Base-by-base conservation (phyloP, 805 yeast species). In the Helenozyma baotianmanensis region DNA sequence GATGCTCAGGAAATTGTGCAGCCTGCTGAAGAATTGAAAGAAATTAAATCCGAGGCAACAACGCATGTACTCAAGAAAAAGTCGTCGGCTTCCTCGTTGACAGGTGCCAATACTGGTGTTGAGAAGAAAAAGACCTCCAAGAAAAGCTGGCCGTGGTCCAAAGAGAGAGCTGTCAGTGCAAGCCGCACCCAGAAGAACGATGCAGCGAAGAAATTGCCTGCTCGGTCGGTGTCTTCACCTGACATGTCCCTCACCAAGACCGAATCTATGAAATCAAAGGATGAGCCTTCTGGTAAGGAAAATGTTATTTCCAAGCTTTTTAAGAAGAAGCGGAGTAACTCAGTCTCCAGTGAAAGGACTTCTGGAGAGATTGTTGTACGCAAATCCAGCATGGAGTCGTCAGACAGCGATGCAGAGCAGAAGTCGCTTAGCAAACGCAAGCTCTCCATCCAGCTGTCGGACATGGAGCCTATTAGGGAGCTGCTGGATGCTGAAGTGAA, bases 81-180 rank as follows among this genome's bases (percentile, higher is more conserved):
- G 31, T 41, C 41, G 3, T 45, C 43, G 15, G 47, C 48, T 4
- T 21, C 29, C 8, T 17, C 30, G 12, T 33, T 26, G 11, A 25
- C 35, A 4, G 39, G 26, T 9, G 15, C 30, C 9, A n/a, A n/a
- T n/a, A n/a, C n/a, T n/a, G n/a, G n/a, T n/a, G n/a, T n/a, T n/a
- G 45, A 40, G 25, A 51, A 46, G 44, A 48, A 40, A 26, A 44
- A 57, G 29, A 48, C 54, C 33, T 60, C 58, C 49, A 66, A 62
- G 48, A 62, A 62, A 40, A 54, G 64, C 10, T 66, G 71, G 71
- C 55, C 57, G 8, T 66, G 71, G 72, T 43, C 61, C 23, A 54
- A 56, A 35, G 57, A 45, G 17, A 44, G 19, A 17, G 5, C 19
- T 6, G 19, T 17, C 8, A 17, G 19, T 17, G 19, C 19, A 14